Evolutionary conservation across 2,329 filamentous ascomycete genomes (phyloP), one percentile per base, ranked within the genome.

Genomic region (Ambrosiella beaveri): DNA sequence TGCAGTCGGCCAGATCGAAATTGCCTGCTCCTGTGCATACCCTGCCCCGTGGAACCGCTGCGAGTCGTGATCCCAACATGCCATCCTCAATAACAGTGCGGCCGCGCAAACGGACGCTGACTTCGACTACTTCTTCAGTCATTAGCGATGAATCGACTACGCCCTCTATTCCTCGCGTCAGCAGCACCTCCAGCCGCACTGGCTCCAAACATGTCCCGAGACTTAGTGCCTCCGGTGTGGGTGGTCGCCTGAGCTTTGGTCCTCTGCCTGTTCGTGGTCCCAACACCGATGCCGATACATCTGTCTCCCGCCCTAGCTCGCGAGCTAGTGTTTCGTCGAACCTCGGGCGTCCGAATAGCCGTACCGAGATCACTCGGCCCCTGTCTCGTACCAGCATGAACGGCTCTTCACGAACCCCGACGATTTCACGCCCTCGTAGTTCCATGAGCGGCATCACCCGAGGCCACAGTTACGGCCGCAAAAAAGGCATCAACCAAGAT

Each of bases 1-100:
- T 98, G 8, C 89, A 97, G 61, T 88, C 85, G 27, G 93, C 85
- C 15, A 83, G 89, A 64, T 96, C 91, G 44, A 95, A 93, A 70
- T 79, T 98, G 17, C 93, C 93, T 1, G 88, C 85, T 1, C 88
- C 90, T 1, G 77, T 81, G 7, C 77, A 75, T 57, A 93, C 86
- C 0, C 89, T 90, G 3, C 88, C 90, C 15, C 82, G 84, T 53
- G 56, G 56, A 49, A 78, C 79, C 3, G 95, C 89, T n/a, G 88
- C 90, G 19, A 9, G 7, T 9, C 80, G 87, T 57, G 72, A 71
- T 35, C 65, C 67, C 61, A 65, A 65, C 56, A 69, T 82, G 54
- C 79, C 80, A 51, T 72, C 79, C 2, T 76, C 76, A 55, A 74
- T 83, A 64, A 82, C 80, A 37, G 75, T 84, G 66, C 82, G 88